These are phyloP conservation scores for Dothideomycetes sp. DNA, from an alignment of 2,329 filamentous ascomycete genomes.

Conservation along the genomic window DNA sequence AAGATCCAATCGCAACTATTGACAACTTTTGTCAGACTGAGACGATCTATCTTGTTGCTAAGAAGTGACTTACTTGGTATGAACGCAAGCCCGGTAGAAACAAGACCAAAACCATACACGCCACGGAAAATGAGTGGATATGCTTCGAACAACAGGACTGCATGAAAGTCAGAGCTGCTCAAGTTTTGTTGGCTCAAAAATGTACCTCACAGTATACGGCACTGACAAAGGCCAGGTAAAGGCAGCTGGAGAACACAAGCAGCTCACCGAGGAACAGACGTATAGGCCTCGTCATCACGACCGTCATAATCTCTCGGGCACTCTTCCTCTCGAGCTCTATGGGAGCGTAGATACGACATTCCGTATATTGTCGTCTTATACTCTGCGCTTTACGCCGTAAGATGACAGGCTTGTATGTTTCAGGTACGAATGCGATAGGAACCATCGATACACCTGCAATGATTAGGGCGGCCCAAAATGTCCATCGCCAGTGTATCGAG, in stretches of 20 bases:
- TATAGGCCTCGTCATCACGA: constrained; percentile 60
- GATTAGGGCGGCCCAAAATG: constrained; percentile 25
- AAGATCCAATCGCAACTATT: too few species aligned
- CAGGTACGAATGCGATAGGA: constrained; percentile 34
- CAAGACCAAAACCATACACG: constrained; percentile 54
- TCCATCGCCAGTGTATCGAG: constrained; percentile 36
- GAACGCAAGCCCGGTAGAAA: constrained; percentile 58
- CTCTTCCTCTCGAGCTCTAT: constrained; percentile 54
- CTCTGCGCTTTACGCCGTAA: constrained; percentile 42
- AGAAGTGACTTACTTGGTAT: constrained; percentile 42
- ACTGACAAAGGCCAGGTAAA: constrained; percentile 57
- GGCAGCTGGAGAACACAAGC: constrained; percentile 62
- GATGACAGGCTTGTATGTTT: constrained; percentile 35
- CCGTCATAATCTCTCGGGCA: constrained; percentile 50
- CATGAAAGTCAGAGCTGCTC: not conserved
- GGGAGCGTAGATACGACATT: constrained; percentile 46
- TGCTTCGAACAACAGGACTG: constrained; percentile 63
- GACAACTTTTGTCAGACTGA: too few species aligned
- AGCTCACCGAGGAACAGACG: constrained; percentile 66
- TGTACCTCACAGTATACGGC: constrained; percentile 41
- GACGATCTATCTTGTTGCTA: too few species aligned
- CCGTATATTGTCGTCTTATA: constrained; percentile 48
- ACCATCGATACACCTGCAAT: constrained; percentile 12
- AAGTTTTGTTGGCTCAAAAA: not conserved
- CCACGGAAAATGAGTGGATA: constrained; percentile 57